Percentiles rank a stretch among this genome's conserved stretches.
Evolutionary conservation across 2,329 filamentous ascomycete genomes (phyloP).

Genomic region (Penicillium polonicum): DNA sequence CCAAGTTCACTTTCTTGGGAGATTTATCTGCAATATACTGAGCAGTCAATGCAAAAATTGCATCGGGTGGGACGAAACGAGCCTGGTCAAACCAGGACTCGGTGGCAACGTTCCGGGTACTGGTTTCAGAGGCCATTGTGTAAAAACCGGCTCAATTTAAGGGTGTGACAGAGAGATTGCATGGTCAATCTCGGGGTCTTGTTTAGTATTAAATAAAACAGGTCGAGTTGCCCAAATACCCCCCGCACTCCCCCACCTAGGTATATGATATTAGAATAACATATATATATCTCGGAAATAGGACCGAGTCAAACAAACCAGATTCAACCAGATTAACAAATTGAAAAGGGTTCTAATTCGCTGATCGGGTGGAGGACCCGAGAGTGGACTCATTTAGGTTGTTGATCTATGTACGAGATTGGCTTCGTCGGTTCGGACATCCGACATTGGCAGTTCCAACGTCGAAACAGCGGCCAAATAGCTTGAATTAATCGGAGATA

Average conservation of each 20-base stretch:
- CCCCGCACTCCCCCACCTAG: background rate
- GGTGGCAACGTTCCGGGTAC: background rate
- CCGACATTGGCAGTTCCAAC: background rate
- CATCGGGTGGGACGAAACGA: conserved; percentile 17
- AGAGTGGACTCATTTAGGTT: background rate
- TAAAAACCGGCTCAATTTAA: background rate
- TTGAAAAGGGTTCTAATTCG: background rate
- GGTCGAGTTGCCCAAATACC: background rate
- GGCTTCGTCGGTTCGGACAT: conserved; percentile 1
- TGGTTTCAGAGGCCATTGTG: background rate
- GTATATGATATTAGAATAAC: too few relatives aligned
- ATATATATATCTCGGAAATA: background rate
- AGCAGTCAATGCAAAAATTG: conserved; percentile 26
- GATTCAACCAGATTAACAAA: background rate
- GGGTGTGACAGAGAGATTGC: background rate
- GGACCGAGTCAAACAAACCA: background rate
- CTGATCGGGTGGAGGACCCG: conserved; percentile 1
- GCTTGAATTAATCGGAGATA: background rate
- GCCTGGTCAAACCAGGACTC: conserved; percentile 14
- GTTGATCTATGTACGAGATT: background rate
- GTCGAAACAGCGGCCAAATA: conserved; percentile 1
- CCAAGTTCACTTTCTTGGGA: conserved; percentile 36
- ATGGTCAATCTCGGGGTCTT: background rate
- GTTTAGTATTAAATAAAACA: background rate
- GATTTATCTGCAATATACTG: conserved; percentile 19